Conservation (phyloP, 495 filamentous ascomycete species). For the Hypoxylon fuscum region DNA sequence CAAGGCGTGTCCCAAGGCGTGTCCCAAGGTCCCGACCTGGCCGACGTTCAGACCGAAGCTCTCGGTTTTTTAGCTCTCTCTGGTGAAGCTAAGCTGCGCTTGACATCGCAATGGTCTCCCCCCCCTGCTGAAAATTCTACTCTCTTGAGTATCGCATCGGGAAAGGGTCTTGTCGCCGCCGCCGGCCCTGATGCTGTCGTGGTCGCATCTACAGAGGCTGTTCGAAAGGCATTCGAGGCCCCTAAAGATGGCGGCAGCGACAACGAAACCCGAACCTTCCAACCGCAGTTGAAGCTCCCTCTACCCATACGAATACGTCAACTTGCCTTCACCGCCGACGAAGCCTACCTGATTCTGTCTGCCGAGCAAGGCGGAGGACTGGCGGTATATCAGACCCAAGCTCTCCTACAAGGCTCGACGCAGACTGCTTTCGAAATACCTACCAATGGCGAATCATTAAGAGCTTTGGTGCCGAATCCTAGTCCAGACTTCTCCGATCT, state of each 20-base stretch:
- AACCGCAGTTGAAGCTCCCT: slow-evolving; percentile 75
- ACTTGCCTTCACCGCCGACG: slow-evolving; percentile 86
- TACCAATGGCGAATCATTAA: slow-evolving; percentile 77
- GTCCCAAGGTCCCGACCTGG: slow-evolving; percentile 64
- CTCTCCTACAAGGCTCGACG: slow-evolving; percentile 70
- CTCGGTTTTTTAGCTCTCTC: slow-evolving; percentile 83
- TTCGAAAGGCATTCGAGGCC: slow-evolving; percentile 77
- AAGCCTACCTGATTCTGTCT: slow-evolving; percentile 82
- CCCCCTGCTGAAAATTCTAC: slow-evolving; percentile 83
- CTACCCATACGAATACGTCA: slow-evolving; percentile 83
- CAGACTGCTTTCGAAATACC: slow-evolving; percentile 73
- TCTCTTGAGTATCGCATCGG: slow-evolving; percentile 85
- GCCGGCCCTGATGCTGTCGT: slow-evolving; percentile 82
- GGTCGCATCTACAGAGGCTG: slow-evolving; percentile 77
- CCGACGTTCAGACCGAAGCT: slow-evolving; percentile 72
- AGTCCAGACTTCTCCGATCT: slow-evolving; percentile 67
- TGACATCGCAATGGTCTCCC: slow-evolving; percentile 81
- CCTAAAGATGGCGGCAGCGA: slow-evolving; percentile 65
- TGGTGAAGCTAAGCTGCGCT: slow-evolving; percentile 82
- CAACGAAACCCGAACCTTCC: slow-evolving; percentile 74
- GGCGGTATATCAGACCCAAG: slow-evolving; percentile 78
- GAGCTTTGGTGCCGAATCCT: slow-evolving; percentile 84
- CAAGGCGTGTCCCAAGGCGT: slow-evolving; percentile 60
- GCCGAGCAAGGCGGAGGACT: slow-evolving; percentile 85
- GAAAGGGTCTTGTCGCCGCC: slow-evolving; percentile 83